Conservation (phyloP, 257 asterid genomes). For the Lantana camara region DNA sequence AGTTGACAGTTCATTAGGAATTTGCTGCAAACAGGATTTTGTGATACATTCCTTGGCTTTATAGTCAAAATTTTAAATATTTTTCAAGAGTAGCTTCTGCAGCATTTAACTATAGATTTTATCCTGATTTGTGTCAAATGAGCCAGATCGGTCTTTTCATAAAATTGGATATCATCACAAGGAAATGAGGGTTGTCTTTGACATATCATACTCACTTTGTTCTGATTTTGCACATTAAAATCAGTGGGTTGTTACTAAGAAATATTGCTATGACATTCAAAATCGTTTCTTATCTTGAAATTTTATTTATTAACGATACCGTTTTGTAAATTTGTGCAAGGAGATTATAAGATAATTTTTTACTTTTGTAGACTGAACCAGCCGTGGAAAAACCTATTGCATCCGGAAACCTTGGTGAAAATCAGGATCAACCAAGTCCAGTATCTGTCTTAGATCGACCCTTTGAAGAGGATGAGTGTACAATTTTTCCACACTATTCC, state of each 20-base stretch:
- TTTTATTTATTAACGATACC: not conserved
- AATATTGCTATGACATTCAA: constrained; percentile 6
- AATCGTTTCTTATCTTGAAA: constrained; percentile 2
- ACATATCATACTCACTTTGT: not conserved
- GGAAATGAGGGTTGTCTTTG: not conserved
- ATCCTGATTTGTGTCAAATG: not conserved
- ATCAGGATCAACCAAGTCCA: constrained; percentile 75
- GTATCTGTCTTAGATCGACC: constrained; percentile 62
- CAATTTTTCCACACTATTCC: constrained; percentile 36
- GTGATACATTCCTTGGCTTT: not conserved
- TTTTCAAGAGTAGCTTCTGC: not conserved
- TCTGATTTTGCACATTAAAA: not conserved
- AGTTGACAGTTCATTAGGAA: not conserved
- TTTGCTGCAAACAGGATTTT: not conserved
- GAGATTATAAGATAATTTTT: constrained; percentile 8
- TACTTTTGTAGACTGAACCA: constrained; percentile 45
- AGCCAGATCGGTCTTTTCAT: not conserved
- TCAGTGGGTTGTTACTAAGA: not conserved
- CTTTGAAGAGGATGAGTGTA: constrained; percentile 54
- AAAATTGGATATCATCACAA: not conserved
- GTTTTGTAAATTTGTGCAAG: not conserved
- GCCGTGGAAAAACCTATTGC: constrained; percentile 27
- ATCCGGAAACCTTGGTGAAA: constrained; percentile 45
- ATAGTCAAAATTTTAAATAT: not conserved
- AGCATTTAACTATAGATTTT: not conserved